These are phyloP conservation scores for Anthracocystis panici-leucophaei DNA, from an alignment of 1,284 basidiomycete genomes.

Conservation along the genomic window DNA sequence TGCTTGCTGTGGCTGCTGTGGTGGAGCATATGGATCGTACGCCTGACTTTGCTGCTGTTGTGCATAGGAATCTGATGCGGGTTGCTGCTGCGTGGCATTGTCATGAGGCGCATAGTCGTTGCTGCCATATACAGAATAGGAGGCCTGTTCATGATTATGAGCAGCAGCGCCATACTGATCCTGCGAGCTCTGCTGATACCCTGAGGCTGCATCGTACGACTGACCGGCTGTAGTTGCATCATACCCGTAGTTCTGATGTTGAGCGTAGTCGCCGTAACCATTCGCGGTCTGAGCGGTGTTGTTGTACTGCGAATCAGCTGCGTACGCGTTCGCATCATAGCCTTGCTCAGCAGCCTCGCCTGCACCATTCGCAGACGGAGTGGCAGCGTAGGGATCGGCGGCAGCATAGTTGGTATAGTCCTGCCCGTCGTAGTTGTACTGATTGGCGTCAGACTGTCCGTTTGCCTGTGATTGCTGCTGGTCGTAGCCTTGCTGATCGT, in stretches of 20 bases:
- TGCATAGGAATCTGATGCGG: background rate
- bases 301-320: constrained; percentile 11
- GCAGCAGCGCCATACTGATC: constrained; percentile 10
- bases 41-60: constrained; percentile 8
- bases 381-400: constrained; percentile 25
- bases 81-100: constrained; percentile 7
- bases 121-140: constrained; percentile 17
- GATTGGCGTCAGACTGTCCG: constrained; percentile 22
- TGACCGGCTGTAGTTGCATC: constrained; percentile 10
- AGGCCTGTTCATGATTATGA: background rate
- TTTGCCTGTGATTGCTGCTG: constrained; percentile 12
- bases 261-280: constrained; percentile 18
- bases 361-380: constrained; percentile 5
- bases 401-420: constrained; percentile 19
- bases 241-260: constrained; percentile 19
- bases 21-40: constrained; percentile 22
- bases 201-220: constrained; percentile 19
- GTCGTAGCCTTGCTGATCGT: constrained; percentile 9
- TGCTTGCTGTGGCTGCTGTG: constrained; percentile 13
- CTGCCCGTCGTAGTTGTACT: constrained; percentile 24
- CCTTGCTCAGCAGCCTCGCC: constrained; percentile 5
- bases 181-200: constrained; percentile 8
- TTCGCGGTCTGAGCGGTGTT: constrained; percentile 8
- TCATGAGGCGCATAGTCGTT: constrained; percentile 6
- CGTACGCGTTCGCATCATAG: constrained; percentile 28